phyloP scores from a whole-genome alignment of 805 yeast species.

The Kregervanrija pseudodelftensis region DNA sequence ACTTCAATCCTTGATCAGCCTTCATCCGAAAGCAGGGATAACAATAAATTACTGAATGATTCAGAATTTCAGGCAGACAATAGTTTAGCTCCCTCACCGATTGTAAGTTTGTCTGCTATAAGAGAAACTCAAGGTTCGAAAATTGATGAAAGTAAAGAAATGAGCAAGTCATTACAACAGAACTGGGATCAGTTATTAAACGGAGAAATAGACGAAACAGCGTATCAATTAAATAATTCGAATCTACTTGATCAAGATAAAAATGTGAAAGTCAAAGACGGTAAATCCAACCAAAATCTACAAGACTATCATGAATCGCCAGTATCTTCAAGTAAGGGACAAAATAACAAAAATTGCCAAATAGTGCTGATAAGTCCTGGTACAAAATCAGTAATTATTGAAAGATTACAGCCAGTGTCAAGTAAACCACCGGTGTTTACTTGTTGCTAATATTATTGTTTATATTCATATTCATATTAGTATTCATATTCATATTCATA shows the following conservation, averaged over 20 bases:
- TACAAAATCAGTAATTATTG: constrained; percentile 47
- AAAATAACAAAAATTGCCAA: not conserved
- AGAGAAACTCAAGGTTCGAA: not conserved
- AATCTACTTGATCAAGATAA: constrained; percentile 6
- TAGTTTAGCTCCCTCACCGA: not conserved
- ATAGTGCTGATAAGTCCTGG: constrained; percentile 16
- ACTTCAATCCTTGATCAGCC: constrained; percentile 25
- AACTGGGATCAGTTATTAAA: constrained; percentile 25
- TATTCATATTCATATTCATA: not conserved
- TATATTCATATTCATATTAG: not conserved
- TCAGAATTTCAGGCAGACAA: not conserved
- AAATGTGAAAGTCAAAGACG: not conserved
- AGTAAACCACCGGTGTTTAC: constrained; percentile 59
- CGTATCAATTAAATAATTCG: constrained; percentile 14
- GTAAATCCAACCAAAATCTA: constrained; percentile 3
- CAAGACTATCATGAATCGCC: not conserved
- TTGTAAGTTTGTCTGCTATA: not conserved
- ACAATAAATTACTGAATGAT: not conserved
- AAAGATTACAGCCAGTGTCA: constrained; percentile 48
- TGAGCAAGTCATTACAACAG: constrained; percentile 16
- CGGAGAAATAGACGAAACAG: constrained; percentile 24
- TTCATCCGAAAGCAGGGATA: not conserved
- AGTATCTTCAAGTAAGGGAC: not conserved
- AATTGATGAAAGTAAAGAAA: not conserved
- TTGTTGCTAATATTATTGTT: constrained; percentile 40